Percentiles rank a stretch among this genome's conserved stretches.
These are phyloP conservation scores for Esteya vermicola DNA, from an alignment of 2,329 filamentous ascomycete genomes.

Conservation along the genomic window DNA sequence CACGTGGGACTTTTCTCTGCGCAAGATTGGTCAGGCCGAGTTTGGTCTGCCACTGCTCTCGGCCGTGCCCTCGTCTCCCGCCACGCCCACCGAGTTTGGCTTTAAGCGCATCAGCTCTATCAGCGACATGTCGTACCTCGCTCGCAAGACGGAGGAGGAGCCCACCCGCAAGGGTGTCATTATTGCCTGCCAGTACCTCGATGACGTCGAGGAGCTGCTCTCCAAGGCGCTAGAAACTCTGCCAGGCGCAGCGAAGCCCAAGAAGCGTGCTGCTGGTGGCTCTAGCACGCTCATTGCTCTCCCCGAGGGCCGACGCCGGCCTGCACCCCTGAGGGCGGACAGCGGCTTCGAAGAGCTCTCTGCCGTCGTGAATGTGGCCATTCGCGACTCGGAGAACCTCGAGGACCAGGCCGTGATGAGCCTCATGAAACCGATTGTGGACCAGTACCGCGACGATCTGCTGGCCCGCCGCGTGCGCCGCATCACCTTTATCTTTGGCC, in stretches of 20 bases:
- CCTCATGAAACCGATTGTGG: slow-evolving; percentile 62
- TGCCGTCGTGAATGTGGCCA: slow-evolving; percentile 82
- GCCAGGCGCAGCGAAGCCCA: slow-evolving; percentile 39
- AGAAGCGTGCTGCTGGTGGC: slow-evolving; percentile 34
- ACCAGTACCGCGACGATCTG: slow-evolving; percentile 73
- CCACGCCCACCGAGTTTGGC: slow-evolving; percentile 50
- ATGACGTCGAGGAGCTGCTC: slow-evolving; percentile 82
- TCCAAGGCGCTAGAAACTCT: slow-evolving; percentile 74
- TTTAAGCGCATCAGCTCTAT: slow-evolving; percentile 87
- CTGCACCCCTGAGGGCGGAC: slow-evolving; percentile 37
- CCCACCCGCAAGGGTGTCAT: slow-evolving; percentile 85
- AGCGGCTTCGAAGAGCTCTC: slow-evolving; percentile 60
- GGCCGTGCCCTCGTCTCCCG: slow-evolving; percentile 71
- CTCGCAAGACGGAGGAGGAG: slow-evolving; percentile 58
- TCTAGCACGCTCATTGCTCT: slow-evolving; percentile 50
- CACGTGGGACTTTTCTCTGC: slow-evolving; percentile 90
- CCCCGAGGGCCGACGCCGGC: slow-evolving; percentile 57
- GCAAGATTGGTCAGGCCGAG: slow-evolving; percentile 85
- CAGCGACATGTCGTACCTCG: slow-evolving; percentile 87
- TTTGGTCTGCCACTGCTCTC: slow-evolving; percentile 72
- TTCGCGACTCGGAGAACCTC: slow-evolving; percentile 72
- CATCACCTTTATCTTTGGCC: slow-evolving; percentile 90
- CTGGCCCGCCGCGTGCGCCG: slow-evolving; percentile 70
- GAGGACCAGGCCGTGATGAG: slow-evolving; percentile 69
- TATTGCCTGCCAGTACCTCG: slow-evolving; percentile 81